Evolutionary conservation across 306 rosid genomes (phyloP), one percentile per base, ranked within the genome.

Genomic region (Medicago ruthenica): DNA sequence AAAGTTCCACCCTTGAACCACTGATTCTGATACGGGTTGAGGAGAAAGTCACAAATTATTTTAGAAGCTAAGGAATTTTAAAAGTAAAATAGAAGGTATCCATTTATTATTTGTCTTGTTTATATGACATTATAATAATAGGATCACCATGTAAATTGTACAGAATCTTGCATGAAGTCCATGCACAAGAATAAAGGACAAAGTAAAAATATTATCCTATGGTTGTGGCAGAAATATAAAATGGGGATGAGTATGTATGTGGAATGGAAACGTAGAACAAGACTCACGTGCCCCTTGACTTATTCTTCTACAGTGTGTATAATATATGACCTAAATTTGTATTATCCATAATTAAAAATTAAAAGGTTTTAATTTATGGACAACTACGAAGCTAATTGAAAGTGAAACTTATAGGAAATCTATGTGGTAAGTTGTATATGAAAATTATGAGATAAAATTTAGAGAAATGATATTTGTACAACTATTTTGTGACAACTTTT

Each of bases 211-310:
- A 58, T 12, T 58, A 58, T 24, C 64, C 4, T 22, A 5, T 11
- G 16, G n/a, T 3, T 22, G 11, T 11, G 37, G 36, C 37, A 58
- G 9, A 58, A 21, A 58, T 57, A 22, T 11, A 58, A 57, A 58
- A 11, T 10, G 7, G 36, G 0, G 61, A 22, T 55, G 61, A 34
- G 20, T 55, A 55, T 13, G 31, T 20, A 55, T 9, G 34, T 55
- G 61, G 31, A 20, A 55, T 18, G 34, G 61, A 9, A 20, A 20
- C 10, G 61, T 8, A 20, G 39, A 58, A 36, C 64, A 58, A 58
- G 39, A 21, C 64, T 58, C 64, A 58, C 64, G 37, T 58, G 64
- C 37, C 8, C 36, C 15, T 58, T 58, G 64, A 58, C 64, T 58
- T 21, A 36, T 58, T 58, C 64, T 5, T 12, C 37, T 11, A 21